These are phyloP conservation scores for Cytidiella melzeri DNA, from an alignment of 768 basidiomycete species.

Conservation along the genomic window DNA sequence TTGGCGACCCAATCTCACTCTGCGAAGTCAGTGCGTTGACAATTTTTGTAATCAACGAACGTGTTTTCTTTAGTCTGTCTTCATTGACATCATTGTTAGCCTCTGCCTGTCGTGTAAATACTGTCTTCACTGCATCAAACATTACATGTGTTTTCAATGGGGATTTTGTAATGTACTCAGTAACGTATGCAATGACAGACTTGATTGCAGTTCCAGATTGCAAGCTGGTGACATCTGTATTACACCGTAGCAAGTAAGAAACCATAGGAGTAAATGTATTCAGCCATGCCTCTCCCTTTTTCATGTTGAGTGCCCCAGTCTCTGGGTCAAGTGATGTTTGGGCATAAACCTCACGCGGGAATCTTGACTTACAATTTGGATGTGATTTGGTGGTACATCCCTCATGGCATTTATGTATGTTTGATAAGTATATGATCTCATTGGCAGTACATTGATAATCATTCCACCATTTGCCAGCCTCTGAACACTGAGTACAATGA, in stretches of 20 bases:
- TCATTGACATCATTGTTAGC: slow-evolving; percentile 8
- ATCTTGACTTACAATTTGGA: slow-evolving; percentile 27
- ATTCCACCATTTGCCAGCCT: background rate
- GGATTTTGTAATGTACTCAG: slow-evolving; percentile 40
- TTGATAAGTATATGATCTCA: slow-evolving; percentile 7
- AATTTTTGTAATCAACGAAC: background rate
- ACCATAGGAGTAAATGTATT: slow-evolving; percentile 30
- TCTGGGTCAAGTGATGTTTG: slow-evolving; percentile 25
- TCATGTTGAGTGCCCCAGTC: slow-evolving; percentile 24
- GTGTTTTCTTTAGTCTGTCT: background rate
- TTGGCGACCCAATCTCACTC: slow-evolving; percentile 3
- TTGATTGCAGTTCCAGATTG: slow-evolving; percentile 36
- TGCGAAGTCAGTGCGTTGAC: slow-evolving; percentile 7
- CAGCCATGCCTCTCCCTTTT: slow-evolving; percentile 29
- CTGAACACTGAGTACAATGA: background rate
- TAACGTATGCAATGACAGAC: slow-evolving; percentile 31
- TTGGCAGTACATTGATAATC: slow-evolving; percentile 1
- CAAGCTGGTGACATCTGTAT: slow-evolving; percentile 34
- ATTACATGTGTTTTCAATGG: slow-evolving; percentile 33
- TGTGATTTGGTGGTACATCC: slow-evolving; percentile 26
- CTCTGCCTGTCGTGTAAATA: slow-evolving; percentile 22
- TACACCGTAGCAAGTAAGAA: slow-evolving; percentile 31
- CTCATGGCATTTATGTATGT: slow-evolving; percentile 5
- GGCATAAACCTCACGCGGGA: slow-evolving; percentile 25
- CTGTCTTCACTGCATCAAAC: slow-evolving; percentile 25